Conservation (phyloP, 179 eudicot genomes). For the Amaranthus tricolor region DNA sequence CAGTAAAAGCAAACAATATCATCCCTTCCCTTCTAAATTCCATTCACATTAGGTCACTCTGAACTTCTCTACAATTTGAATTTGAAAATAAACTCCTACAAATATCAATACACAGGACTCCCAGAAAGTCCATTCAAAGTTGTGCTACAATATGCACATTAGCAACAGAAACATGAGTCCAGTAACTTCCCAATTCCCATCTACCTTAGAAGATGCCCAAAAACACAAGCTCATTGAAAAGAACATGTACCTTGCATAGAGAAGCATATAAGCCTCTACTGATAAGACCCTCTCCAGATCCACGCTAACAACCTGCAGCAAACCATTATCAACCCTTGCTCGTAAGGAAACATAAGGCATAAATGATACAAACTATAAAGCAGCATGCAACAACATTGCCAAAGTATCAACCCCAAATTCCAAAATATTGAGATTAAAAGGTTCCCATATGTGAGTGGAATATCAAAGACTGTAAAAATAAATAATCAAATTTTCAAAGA, state of each 20-base stretch:
- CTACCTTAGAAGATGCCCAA: background rate
- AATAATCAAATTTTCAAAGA: background rate
- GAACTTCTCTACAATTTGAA: background rate
- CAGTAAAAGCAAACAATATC: background rate
- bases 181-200: background rate
- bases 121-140: background rate
- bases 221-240: background rate
- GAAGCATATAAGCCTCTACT: slow-evolving; percentile 84
- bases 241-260: slow-evolving; percentile 68
- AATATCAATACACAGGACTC: background rate
- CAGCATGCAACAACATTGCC: background rate
- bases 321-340: slow-evolving; percentile 10
- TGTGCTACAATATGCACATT: background rate
- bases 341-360: background rate
- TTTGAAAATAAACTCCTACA: background rate
- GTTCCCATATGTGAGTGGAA: background rate
- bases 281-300: slow-evolving; percentile 62
- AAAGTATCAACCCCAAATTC: background rate
- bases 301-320: slow-evolving; percentile 60
- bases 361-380: background rate
- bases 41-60: background rate
- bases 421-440: background rate
- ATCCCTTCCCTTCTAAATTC: background rate
- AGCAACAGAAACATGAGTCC: background rate
- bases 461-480: background rate